Base-by-base conservation (phyloP, 83 land plant species). In the Picea abies region DNA sequence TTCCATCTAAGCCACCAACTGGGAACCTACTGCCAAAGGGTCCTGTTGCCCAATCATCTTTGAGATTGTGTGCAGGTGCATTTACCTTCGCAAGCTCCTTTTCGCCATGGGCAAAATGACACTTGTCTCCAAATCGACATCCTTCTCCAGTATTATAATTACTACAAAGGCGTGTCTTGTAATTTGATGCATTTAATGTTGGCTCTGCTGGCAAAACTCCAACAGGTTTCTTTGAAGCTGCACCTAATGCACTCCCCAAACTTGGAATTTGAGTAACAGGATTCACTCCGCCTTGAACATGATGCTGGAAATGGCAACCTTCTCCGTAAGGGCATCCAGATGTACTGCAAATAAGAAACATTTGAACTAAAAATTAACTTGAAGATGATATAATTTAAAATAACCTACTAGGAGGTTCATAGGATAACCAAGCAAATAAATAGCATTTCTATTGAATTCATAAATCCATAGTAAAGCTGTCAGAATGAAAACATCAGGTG, bases 251-350 rank as follows among this genome's bases (percentile, higher is more conserved):
- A 76, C 80, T 85, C 26, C 86, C 84, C 14, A 87, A 71, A 41
- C 83, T 90, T 23, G 79, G 84, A 88, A 92, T 87, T 73, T 87
- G 90, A 35, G 92, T 79, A 35, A 90, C 95, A 16, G 87, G 89
- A 80, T 85, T 84, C 66, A 86, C 73, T 20, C 98, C 96, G 11
- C 98, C 98, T 68, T 93, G 98, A 17, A 95, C 93, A 81, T 89
- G 90, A 67, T 95, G 98, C 26, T 91, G 84, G 78, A 95, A 95
- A 63, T 95, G 96, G 80, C 98, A 95, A 32, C 88, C 68, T 75
- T 95, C 98, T 39, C 98, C 96, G 87, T 94, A 95, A 12, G 94
- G 96, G 82, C 98, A 95, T 37, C 98, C 98, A 76, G 98, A 78
- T 44, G 90, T 88, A 76, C 97, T 95, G 96, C 86, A 89, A 14